Conservation (phyloP, 2,329 filamentous ascomycete genomes). For the Emericellopsis atlantica region DNA sequence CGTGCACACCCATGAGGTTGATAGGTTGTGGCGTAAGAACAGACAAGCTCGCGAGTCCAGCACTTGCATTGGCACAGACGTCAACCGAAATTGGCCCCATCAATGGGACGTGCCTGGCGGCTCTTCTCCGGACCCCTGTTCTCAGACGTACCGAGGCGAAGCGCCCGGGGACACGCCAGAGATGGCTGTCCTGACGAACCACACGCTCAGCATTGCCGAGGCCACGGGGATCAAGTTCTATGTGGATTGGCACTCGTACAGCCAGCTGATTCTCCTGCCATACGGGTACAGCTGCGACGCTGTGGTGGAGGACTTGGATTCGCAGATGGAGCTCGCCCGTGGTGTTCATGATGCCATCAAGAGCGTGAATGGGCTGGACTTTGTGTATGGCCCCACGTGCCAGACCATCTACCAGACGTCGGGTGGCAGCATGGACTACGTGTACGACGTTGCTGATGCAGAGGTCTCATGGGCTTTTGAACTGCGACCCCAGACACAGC, state of each 20-base stretch:
- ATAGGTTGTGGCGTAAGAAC: constrained; percentile 46
- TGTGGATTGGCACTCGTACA: constrained; percentile 49
- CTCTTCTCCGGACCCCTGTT: constrained; percentile 31
- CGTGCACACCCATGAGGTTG: constrained; percentile 35
- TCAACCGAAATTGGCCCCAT: constrained; percentile 43
- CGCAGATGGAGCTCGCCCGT: constrained; percentile 30
- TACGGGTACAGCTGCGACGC: constrained; percentile 43
- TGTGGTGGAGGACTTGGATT: constrained; percentile 25
- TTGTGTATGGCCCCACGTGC: constrained; percentile 34
- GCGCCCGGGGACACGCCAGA: constrained; percentile 30
- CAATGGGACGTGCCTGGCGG: constrained; percentile 31
- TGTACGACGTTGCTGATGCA: constrained; percentile 20
- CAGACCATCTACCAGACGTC: constrained; percentile 41
- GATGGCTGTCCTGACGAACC: constrained; percentile 27
- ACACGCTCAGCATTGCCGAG: constrained; percentile 12
- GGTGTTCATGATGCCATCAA: constrained; percentile 32
- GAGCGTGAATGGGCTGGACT: constrained; percentile 18
- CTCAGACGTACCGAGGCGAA: constrained; percentile 27
- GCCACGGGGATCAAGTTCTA: constrained; percentile 38
- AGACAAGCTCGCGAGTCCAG: constrained; percentile 21
- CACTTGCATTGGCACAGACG: constrained; percentile 31
- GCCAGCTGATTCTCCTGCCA: constrained; percentile 36
- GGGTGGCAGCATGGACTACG: constrained; percentile 25
- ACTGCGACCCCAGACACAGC: constrained; percentile 13
- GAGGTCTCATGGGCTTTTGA: constrained; percentile 19